Base-by-base conservation (phyloP, 306 rosid genomes). In the Citrullus colocynthis region DNA sequence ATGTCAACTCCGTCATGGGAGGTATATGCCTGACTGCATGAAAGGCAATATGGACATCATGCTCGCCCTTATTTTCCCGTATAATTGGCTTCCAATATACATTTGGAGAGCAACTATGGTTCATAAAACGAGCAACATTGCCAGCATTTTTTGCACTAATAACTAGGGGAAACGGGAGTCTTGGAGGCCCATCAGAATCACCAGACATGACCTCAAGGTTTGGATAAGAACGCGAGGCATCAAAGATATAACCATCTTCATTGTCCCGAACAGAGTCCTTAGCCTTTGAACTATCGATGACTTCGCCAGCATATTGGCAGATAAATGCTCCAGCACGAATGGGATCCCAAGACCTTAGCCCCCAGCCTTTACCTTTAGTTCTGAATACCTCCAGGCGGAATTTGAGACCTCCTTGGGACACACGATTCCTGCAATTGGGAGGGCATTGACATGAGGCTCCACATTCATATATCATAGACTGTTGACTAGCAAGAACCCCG, bases 281-380 rank as follows among this genome's bases (percentile, higher is more conserved):
- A 12, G 78, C 83, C 73, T 84, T 88, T 65, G 90, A 78, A 69
- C 79, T 85, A 73, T 86, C 91, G 61, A 89, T 81, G 56, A 89
- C 97, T 85, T 94, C 96, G 71, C 97, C 98, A 10, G 96, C 98
- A 82, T 90, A 93, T 83, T 93, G 96, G 78, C 98, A 90, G 80
- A 93, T 82, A 74, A 87, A 93, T 41, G 92, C 69, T 64, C 97
- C 98, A 4, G 98, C 96, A 44, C 96, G 96, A 80, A 93, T 91
- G 62, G 98, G 87, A 79, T 93, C 98, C 97, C 92, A 90, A 1
- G 97, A 88, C 88, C 98, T 89, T 61, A 93, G 86, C 75, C 97
- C 98, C 98, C 98, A 93, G 54, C 98, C 98, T 85, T 83, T 87
- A 79, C 84, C 83, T 85, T 86, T 91, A 18, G 93, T 93, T 78